Percentiles rank a stretch among this genome's conserved stretches.
These are phyloP conservation scores for Chaetomium cochliodes DNA, from an alignment of 495 filamentous ascomycete genomes.

Conservation along the genomic window DNA sequence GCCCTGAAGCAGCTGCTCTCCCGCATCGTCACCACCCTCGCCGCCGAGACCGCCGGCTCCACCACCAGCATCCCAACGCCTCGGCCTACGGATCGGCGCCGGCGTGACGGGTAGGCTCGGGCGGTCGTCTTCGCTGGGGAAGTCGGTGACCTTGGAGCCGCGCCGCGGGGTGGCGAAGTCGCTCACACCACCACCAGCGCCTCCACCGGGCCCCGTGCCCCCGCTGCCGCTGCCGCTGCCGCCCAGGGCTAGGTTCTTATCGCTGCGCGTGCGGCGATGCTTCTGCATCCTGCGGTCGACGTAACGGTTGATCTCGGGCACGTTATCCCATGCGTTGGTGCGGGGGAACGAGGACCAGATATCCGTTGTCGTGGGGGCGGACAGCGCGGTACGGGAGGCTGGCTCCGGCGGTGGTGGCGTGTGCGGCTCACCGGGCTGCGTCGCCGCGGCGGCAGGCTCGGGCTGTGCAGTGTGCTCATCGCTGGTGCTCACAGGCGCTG, in stretches of 20 bases:
- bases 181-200: constrained; percentile 10
- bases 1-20: constrained; percentile 53
- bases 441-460: constrained; percentile 39
- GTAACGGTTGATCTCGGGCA: constrained; percentile 77
- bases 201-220: neutral
- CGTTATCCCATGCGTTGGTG: constrained; percentile 85
- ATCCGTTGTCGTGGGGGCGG: constrained; percentile 40
- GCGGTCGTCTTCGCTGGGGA: constrained; percentile 77
- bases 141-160: constrained; percentile 74
- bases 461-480: constrained; percentile 18
- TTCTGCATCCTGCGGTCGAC: constrained; percentile 64
- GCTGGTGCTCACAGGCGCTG: constrained; percentile 19
- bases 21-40: constrained; percentile 49
- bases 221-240: neutral
- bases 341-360: constrained; percentile 62
- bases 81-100: constrained; percentile 60
- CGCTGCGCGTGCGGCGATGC: constrained; percentile 59
- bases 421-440: constrained; percentile 41
- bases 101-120: constrained; percentile 91
- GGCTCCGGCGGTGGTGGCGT: constrained; percentile 49
- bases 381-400: constrained; percentile 39
- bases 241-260: constrained; percentile 47
- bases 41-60: constrained; percentile 37
- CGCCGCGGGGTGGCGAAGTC: constrained; percentile 40
- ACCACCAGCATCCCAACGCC: constrained; percentile 38